A percentile compares a stretch with the other conserved stretches of the same genome.
phyloP scores from a whole-genome alignment of 1,139 yeast species.

The Petasospora fabianii region DNA sequence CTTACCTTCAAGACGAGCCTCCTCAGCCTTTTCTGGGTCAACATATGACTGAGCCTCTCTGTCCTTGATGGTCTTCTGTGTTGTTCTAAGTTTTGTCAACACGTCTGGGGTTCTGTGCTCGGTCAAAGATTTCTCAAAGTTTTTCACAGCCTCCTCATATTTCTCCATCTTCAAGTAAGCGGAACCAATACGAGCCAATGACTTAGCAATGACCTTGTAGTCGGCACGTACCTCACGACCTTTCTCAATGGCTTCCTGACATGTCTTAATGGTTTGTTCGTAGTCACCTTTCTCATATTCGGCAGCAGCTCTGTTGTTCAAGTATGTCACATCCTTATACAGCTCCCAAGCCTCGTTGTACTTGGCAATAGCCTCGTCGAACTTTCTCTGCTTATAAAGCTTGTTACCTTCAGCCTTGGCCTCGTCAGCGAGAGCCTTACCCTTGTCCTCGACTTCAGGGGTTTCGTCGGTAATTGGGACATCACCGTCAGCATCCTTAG shows the following conservation, averaged over 20 bases:
- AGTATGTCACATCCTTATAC: slow-evolving; percentile 81
- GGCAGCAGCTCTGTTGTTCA: slow-evolving; percentile 97
- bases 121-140: slow-evolving; percentile 86
- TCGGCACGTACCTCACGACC: slow-evolving; percentile 91
- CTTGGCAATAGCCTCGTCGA: slow-evolving; percentile 86
- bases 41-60: slow-evolving; percentile 75
- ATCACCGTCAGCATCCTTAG: slow-evolving; percentile 29
- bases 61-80: slow-evolving; percentile 81
- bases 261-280: slow-evolving; percentile 77
- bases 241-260: slow-evolving; percentile 78
- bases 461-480: slow-evolving; percentile 26
- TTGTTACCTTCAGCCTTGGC: slow-evolving; percentile 85
- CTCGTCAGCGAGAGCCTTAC: slow-evolving; percentile 63
- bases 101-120: slow-evolving; percentile 98
- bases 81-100: slow-evolving; percentile 76
- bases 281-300: slow-evolving; percentile 94
- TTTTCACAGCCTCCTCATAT: slow-evolving; percentile 67
- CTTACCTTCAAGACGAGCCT: slow-evolving; percentile 91
- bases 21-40: slow-evolving; percentile 91
- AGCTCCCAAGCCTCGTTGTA: slow-evolving; percentile 87
- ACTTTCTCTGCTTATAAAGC: slow-evolving; percentile 80
- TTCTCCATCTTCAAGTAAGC: slow-evolving; percentile 74
- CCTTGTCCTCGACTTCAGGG: slow-evolving; percentile 23
- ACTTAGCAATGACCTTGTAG: slow-evolving; percentile 86
- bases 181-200: slow-evolving; percentile 89